These are phyloP conservation scores for Termitomyces eurrhizus DNA, from an alignment of 768 basidiomycete species.

Conservation along the genomic window DNA sequence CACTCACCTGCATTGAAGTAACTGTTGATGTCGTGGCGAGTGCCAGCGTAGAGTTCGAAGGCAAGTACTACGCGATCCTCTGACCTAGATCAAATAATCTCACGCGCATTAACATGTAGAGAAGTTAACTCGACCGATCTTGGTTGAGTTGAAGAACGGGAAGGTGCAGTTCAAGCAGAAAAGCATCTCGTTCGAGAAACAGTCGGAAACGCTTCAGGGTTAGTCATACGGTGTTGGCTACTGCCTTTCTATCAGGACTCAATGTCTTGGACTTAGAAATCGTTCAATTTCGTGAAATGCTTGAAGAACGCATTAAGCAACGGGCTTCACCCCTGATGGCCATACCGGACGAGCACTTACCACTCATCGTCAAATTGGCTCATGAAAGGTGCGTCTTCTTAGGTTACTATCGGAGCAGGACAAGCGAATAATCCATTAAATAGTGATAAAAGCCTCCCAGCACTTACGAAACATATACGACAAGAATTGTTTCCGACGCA, in stretches of 20 bases:
- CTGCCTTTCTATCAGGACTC: neutral
- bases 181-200: constrained; percentile 66
- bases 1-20: neutral
- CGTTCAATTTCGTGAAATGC: constrained; percentile 71
- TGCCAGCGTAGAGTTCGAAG: constrained; percentile 13
- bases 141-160: constrained; percentile 72
- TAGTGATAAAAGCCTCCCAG: constrained; percentile 69
- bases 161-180: constrained; percentile 78
- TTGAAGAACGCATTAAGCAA: constrained; percentile 49
- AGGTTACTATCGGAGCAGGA: neutral
- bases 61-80: constrained; percentile 29
- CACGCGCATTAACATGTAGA: constrained; percentile 30
- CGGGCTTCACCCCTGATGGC: constrained; percentile 45
- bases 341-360: constrained; percentile 67
- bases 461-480: constrained; percentile 67
- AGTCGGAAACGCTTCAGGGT: constrained; percentile 83
- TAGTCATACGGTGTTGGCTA: constrained; percentile 17
- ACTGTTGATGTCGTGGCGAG: neutral
- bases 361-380: constrained; percentile 76
- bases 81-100: constrained; percentile 6
- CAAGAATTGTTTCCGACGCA: constrained; percentile 62
- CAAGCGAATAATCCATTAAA: neutral
- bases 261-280: constrained; percentile 46
- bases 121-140: constrained; percentile 34
- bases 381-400: constrained; percentile 69